These are phyloP conservation scores for Porcisia hertigi DNA, from an alignment of 208 protist genomes.

Conservation along the genomic window DNA sequence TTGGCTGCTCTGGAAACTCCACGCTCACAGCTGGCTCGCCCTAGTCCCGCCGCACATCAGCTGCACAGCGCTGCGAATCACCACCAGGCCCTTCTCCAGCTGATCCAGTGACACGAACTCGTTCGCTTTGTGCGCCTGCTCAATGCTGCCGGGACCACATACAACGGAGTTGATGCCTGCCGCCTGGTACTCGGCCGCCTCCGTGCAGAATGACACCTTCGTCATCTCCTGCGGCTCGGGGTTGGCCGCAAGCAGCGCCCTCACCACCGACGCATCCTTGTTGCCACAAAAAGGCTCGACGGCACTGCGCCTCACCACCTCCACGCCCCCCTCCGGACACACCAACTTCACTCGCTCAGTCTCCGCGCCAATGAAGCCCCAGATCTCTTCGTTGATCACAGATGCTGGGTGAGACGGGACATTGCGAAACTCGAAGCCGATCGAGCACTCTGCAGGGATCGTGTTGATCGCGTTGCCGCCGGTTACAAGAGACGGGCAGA, in stretches of 20 bases:
- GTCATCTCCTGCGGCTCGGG: slow-evolving; percentile 7
- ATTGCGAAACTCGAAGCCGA: slow-evolving; percentile 62
- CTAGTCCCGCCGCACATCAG: slow-evolving; percentile 28
- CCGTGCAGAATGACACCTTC: slow-evolving; percentile 62
- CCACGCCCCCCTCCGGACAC: slow-evolving; percentile 14
- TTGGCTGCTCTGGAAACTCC: background rate
- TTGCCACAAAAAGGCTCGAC: slow-evolving; percentile 31
- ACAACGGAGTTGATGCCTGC: slow-evolving; percentile 59
- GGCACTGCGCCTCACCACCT: slow-evolving; percentile 8
- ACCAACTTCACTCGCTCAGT: slow-evolving; percentile 21
- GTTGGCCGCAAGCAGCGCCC: slow-evolving; percentile 29
- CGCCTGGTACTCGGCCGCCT: slow-evolving; percentile 52
- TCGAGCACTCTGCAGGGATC: slow-evolving; percentile 45
- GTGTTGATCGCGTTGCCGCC: slow-evolving; percentile 64
- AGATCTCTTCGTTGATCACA: slow-evolving; percentile 33
- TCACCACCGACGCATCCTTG: slow-evolving; percentile 27
- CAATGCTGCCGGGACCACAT: slow-evolving; percentile 63
- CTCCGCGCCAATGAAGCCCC: slow-evolving; percentile 29
- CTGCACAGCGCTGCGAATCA: slow-evolving; percentile 38
- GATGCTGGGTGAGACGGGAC: slow-evolving; percentile 32
- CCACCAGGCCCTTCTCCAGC: slow-evolving; percentile 42
- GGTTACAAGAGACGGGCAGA: slow-evolving; percentile 37
- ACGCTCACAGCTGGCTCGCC: slow-evolving; percentile 32
- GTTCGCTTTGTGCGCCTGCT: slow-evolving; percentile 67
- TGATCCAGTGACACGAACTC: slow-evolving; percentile 67